Base-by-base conservation (phyloP, 805 yeast species). In the Monosporozyma servazzii region DNA sequence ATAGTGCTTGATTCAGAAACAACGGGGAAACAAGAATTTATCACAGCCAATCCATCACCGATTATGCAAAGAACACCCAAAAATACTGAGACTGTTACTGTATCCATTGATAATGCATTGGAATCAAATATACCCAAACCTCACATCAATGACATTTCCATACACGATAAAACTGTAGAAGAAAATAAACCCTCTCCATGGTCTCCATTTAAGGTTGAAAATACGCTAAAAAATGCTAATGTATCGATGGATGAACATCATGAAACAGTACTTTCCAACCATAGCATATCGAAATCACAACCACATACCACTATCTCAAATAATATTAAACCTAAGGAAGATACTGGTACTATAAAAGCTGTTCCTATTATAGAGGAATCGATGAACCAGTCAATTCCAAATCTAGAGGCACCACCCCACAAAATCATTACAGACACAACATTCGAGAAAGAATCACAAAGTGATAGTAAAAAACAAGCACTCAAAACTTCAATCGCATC, bases 161-260 rank as follows among this genome's bases (percentile, higher is more conserved):
- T 33, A 33, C 23, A 20, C 3, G n/a, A 36, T 37, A 37, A 37
- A 18, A 37, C 29, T 8, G 49, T 30, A n/a, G 52, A 51, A 15
- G 47, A 39, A 31, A 39, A 33, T 30, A 42, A 41, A 33, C 21
- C 48, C 2, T 45, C 48, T 25, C 61, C 63, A 9, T 64, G 68
- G 68, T 63, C 68, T 10, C 66, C 68, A 15, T 58, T 55, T 23
- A 62, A 57, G 49, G 57, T 54, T 15, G 66, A 62, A 20, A 54
- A 53, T 44, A 45, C 53, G 2, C 45, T 52, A n/a, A 54, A 49
- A 18, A 45, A 45, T 33, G 18, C 21, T 40, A 23, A 40, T 21
- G 15, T 40, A 4, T 23, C 44, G 2, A 21, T 21, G 5, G 29
- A 40, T 40, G 17, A 40, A 18, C 3, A 37, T 8, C 7, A 37